Percentiles rank a stretch among this genome's conserved stretches.
Conservation (phyloP, 371 early-diverging fungal species). For the Syncephalastrum racemosum region DNA sequence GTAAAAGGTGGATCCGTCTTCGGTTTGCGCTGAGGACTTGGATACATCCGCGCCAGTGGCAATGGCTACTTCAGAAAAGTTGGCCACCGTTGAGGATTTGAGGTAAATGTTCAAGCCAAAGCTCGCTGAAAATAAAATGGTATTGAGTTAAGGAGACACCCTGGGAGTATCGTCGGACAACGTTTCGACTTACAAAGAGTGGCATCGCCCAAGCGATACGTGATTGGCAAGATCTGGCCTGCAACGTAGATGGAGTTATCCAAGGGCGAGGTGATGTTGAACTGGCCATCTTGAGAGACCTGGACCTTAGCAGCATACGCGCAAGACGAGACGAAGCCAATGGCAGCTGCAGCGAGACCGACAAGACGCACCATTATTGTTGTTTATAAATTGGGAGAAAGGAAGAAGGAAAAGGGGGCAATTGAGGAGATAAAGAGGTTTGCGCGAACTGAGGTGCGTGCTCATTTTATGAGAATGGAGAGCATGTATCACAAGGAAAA, state of each 20-base stretch:
- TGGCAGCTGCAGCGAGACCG: slow-evolving; percentile 4
- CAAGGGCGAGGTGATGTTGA: slow-evolving; percentile 41
- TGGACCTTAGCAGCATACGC: not conserved
- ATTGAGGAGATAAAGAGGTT: too few species aligned
- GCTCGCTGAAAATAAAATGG: slow-evolving; percentile 8
- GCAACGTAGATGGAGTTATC: slow-evolving; percentile 39
- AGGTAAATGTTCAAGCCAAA: slow-evolving; percentile 34
- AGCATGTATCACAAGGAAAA: too few species aligned
- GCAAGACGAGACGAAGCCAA: slow-evolving; percentile 2
- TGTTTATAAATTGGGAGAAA: too few species aligned
- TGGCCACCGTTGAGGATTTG: slow-evolving; percentile 16
- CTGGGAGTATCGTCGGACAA: too few species aligned
- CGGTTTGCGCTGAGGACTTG: not conserved
- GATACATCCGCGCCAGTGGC: slow-evolving; percentile 8
- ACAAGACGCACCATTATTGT: slow-evolving; percentile 5
- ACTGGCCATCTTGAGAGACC: slow-evolving; percentile 12
- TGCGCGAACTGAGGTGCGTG: too few species aligned
- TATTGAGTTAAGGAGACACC: too few species aligned
- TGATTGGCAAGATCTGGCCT: slow-evolving; percentile 43
- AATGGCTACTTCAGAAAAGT: slow-evolving; percentile 8
- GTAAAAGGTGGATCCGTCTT: slow-evolving; percentile 8
- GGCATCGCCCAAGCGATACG: slow-evolving; percentile 29
- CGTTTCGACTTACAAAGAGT: slow-evolving; percentile 5
- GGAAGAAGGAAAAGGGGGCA: too few species aligned
- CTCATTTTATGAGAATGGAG: too few species aligned